Evolutionary conservation across 805 yeast genomes (phyloP), one percentile per base, ranked within the genome.

Genomic region (Kregervanrija delftensis): DNA sequence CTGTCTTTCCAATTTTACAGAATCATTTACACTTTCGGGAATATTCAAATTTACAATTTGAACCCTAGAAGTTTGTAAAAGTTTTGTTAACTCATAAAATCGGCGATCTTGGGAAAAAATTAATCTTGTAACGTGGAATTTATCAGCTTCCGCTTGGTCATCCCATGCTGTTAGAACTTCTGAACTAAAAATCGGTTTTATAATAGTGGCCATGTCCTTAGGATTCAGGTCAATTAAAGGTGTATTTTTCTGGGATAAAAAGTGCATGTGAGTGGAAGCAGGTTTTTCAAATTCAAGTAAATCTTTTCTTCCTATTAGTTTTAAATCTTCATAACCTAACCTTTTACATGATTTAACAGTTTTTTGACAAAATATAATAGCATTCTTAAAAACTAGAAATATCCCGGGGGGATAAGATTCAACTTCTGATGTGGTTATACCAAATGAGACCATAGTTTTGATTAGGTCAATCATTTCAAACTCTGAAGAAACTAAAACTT

Each of bases 71-170:
- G 86, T 79, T 56, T 84, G 90, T 33, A 91, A 60, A 13, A 89
- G 61, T 31, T 77, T 74, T 0, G 90, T 76, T 11, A 85, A 82
- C 54, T 90, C 96, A 53, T 76, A 79, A 57, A 83, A 85, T 39
- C 97, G 67, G 39, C 95, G 66, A 60, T 91, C 98, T 37, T 76
- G 73, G 12, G 81, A 78, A 57, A 88, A 91, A 0, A 90, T 79
- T 11, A 84, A 63, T 49, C 76, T 78, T 1, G 91, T 80, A n/a
- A 85, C 73, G 31, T 74, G 74, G 38, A 81, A 73, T 39, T 83
- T 66, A 45, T 83, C 90, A 3, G 81, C 79, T 53, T 85, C 91
- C 1, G 79, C 69, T 41, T 79, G 84, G 8, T 77, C 83, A 60
- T 81, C 86, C 84, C 86, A 80, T 0, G 88, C 80, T 34, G 73